These are phyloP conservation scores for Starmerella lactis-condensi DNA, from an alignment of 805 yeast species.

Conservation along the genomic window DNA sequence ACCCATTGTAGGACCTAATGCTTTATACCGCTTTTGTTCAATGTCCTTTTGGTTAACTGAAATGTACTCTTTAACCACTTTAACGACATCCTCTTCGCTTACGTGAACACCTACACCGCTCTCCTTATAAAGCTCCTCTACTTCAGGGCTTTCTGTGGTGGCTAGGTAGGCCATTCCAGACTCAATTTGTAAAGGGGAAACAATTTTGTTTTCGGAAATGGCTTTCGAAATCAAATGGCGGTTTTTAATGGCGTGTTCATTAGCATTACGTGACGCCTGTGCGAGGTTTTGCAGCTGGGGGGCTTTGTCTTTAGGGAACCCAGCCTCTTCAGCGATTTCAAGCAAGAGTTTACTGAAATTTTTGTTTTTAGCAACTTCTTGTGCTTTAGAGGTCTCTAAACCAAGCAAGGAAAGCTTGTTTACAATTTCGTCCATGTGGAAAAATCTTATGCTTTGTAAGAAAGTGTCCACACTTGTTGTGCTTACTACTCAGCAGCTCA, in stretches of 20 bases:
- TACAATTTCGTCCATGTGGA: conserved; percentile 10
- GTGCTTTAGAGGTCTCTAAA: conserved; percentile 30
- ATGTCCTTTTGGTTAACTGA: conserved; percentile 41
- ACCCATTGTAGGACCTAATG: conserved; percentile 60
- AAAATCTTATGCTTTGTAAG: too few species aligned
- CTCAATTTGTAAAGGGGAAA: conserved; percentile 52
- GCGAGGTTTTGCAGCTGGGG: conserved; percentile 65
- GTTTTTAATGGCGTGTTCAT: conserved; percentile 25
- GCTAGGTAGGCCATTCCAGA: conserved; percentile 58
- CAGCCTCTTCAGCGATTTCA: conserved; percentile 35
- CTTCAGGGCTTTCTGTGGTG: conserved; percentile 25
- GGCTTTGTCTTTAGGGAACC: conserved; percentile 32
- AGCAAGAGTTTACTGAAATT: conserved; percentile 59
- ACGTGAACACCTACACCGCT: conserved; percentile 65
- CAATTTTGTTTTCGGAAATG: conserved; percentile 45
- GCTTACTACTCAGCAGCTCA: too few species aligned
- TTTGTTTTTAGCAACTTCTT: conserved; percentile 68
- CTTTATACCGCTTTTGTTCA: conserved; percentile 53
- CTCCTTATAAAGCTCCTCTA: conserved; percentile 32
- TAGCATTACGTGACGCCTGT: conserved; percentile 35
- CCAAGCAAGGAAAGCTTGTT: conserved; percentile 15
- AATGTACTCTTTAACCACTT: conserved; percentile 41
- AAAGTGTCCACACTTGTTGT: too few species aligned
- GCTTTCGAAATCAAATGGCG: conserved; percentile 39
- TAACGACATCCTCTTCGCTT: conserved; percentile 44